Evolutionary conservation across 176 grass and related monocot genomes (phyloP).

Genomic region (Tuctoria greenei): DNA sequence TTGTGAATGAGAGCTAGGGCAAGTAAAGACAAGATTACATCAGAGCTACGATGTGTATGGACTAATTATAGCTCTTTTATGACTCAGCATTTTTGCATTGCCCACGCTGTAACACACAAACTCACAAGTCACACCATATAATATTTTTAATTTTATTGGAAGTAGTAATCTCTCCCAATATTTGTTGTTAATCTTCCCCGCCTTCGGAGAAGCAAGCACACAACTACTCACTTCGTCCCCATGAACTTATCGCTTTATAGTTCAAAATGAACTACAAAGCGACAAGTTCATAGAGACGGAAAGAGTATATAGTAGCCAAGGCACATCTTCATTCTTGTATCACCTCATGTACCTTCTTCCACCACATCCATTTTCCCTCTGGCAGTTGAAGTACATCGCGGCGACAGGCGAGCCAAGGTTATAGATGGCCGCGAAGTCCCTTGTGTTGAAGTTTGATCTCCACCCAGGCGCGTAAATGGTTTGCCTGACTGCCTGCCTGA

Average conservation of each 20-base stretch:
- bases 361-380: slow-evolving; percentile 86
- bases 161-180: neutral
- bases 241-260: too few species aligned
- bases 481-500: slow-evolving; percentile 67
- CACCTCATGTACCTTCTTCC: slow-evolving; percentile 74
- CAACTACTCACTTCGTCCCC: too few species aligned
- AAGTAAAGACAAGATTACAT: slow-evolving; percentile 13
- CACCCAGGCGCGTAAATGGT: slow-evolving; percentile 69
- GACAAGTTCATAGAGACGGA: too few species aligned
- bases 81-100: slow-evolving; percentile 6
- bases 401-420: slow-evolving; percentile 71
- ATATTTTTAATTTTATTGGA: neutral
- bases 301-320: neutral
- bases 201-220: slow-evolving; percentile 21
- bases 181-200: slow-evolving; percentile 6
- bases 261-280: too few species aligned
- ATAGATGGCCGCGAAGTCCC: slow-evolving; percentile 66
- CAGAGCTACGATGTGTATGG: slow-evolving; percentile 7
- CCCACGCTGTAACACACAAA: neutral
- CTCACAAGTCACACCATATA: neutral
- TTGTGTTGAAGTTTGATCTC: slow-evolving; percentile 81
- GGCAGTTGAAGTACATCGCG: slow-evolving; percentile 85
- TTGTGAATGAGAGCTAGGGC: slow-evolving; percentile 24
- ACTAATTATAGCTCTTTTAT: slow-evolving; percentile 22
- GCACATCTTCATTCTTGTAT: slow-evolving; percentile 8